Percentiles rank a stretch among this genome's conserved stretches.
These are phyloP conservation scores for Pyricularia pennisetigena DNA, from an alignment of 2,329 filamentous ascomycete species.

Conservation along the genomic window DNA sequence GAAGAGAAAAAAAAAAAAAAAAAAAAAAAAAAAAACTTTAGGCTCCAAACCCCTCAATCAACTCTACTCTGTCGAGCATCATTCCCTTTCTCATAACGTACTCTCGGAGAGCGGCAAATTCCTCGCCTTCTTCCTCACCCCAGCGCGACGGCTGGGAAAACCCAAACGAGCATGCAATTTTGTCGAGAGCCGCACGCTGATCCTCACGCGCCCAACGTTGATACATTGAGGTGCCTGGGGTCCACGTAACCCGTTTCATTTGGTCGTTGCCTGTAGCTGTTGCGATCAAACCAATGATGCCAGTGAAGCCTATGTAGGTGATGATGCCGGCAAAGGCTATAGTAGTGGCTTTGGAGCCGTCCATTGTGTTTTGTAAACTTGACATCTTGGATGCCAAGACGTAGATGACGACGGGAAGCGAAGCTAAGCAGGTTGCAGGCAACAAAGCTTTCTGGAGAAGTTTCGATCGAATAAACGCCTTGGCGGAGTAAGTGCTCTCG, in stretches of 20 bases:
- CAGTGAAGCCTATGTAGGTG: conserved; percentile 74
- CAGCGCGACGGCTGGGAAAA: conserved; percentile 72
- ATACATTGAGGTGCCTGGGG: conserved; percentile 67
- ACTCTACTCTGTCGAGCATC: conserved; percentile 78
- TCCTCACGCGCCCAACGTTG: conserved; percentile 84
- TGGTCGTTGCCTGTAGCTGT: conserved; percentile 86
- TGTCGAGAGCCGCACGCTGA: conserved; percentile 79
- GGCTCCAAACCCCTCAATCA: conserved; percentile 81
- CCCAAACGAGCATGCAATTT: conserved; percentile 80
- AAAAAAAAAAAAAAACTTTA: not conserved
- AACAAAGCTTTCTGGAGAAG: conserved; percentile 53
- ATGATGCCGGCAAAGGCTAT: conserved; percentile 73
- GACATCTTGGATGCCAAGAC: conserved; percentile 59
- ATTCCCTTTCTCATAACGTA: conserved; percentile 77
- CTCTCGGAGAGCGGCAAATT: conserved; percentile 81
- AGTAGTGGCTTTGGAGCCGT: conserved; percentile 61
- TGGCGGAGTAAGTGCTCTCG: conserved; percentile 56
- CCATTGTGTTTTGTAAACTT: conserved; percentile 64
- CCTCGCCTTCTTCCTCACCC: conserved; percentile 83
- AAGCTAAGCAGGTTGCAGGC: conserved; percentile 44
- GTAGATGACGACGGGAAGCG: conserved; percentile 60
- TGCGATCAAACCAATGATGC: conserved; percentile 73
- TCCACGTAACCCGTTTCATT: conserved; percentile 90
- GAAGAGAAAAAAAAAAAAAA: not conserved
- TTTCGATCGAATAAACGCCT: conserved; percentile 58